phyloP scores from a whole-genome alignment of 1,284 basidiomycete species.

The Marasmius oreades region DNA sequence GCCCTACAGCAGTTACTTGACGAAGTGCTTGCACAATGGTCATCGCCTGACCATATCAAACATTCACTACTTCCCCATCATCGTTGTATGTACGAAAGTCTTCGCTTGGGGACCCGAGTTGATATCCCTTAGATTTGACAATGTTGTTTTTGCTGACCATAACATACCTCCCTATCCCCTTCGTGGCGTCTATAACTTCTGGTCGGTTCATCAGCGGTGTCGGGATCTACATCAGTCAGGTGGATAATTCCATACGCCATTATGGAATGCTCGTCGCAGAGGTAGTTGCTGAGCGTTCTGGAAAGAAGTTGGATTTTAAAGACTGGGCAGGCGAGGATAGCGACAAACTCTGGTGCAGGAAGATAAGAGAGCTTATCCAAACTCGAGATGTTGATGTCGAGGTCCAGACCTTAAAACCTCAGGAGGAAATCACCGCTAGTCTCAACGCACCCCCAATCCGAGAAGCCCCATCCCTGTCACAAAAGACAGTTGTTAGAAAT shows the following conservation, averaged over 20 bases:
- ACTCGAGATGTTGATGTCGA: constrained; percentile 49
- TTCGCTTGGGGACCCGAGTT: constrained; percentile 4
- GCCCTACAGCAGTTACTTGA: constrained; percentile 47
- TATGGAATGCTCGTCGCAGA: constrained; percentile 95
- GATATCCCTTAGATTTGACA: constrained; percentile 55
- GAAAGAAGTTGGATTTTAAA: constrained; percentile 74
- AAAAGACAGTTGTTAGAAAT: not conserved
- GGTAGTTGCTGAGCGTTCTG: constrained; percentile 55
- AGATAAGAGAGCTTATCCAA: constrained; percentile 49
- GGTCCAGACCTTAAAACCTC: constrained; percentile 19
- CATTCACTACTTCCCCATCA: constrained; percentile 70
- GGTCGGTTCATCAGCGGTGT: constrained; percentile 72
- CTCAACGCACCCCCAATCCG: not conserved
- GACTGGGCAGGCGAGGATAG: constrained; percentile 81
- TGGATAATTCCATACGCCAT: constrained; percentile 75
- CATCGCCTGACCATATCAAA: constrained; percentile 62
- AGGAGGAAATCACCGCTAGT: constrained; percentile 1
- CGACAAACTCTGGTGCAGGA: constrained; percentile 65
- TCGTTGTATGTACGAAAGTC: constrained; percentile 46
- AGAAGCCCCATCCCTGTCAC: not conserved
- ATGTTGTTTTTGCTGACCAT: constrained; percentile 63
- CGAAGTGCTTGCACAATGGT: constrained; percentile 57
- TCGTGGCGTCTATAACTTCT: constrained; percentile 47
- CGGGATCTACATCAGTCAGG: constrained; percentile 74
- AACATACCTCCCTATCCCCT: constrained; percentile 53